Conservation (phyloP, 768 basidiomycete species). For the Arthromyces matolae region DNA sequence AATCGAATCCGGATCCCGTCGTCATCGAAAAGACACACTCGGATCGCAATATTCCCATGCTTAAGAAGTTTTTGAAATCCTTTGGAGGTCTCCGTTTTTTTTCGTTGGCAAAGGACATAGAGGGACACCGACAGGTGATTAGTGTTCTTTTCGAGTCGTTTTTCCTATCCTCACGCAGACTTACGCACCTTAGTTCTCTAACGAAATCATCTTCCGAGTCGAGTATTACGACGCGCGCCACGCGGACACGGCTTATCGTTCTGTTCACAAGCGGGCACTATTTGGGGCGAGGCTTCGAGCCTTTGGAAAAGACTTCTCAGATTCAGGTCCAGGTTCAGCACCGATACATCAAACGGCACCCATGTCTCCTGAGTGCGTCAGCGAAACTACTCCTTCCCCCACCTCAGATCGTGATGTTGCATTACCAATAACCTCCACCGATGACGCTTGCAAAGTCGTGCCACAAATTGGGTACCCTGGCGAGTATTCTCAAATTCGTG, state of each 20-base stretch:
- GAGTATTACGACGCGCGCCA: constrained; percentile 69
- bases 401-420: no score
- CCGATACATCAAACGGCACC: no score
- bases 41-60: constrained; percentile 21
- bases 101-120: constrained; percentile 17
- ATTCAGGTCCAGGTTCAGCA: no score
- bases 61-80: constrained; percentile 31
- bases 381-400: no score
- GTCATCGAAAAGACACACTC: constrained; percentile 1
- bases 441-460: constrained; percentile 7
- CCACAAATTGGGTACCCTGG: constrained; percentile 28
- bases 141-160: not conserved
- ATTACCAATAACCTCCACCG: constrained; percentile 8
- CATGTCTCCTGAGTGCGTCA: no score
- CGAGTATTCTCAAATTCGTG: constrained; percentile 32
- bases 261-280: constrained; percentile 45
- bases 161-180: no score
- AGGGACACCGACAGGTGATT: constrained; percentile 22
- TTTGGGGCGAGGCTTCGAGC: constrained; percentile 52
- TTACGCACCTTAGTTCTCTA: no score
- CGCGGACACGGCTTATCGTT: constrained; percentile 47
- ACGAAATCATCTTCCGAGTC: constrained; percentile 43
- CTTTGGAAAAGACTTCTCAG: constrained; percentile 23
- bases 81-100: constrained; percentile 33
- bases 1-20: constrained; percentile 1